A percentile compares a stretch with the other conserved stretches of the same genome.
Conservation (phyloP, 441 rosid genomes). For the Erodium moschatum region DNA sequence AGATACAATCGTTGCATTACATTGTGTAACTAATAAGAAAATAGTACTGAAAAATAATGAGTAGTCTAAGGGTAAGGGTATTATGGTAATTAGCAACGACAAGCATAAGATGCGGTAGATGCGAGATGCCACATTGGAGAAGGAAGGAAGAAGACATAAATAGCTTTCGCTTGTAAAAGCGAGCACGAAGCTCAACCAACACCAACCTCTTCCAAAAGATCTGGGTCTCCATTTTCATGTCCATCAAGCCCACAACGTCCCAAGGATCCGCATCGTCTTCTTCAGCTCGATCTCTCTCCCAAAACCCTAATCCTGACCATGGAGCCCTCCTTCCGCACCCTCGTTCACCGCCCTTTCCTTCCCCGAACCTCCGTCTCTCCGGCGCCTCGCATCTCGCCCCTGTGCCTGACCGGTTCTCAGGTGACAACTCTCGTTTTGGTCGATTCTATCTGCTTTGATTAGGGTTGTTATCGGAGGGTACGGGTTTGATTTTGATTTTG, state of each 20-base stretch:
- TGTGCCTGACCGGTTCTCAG: slow-evolving; percentile 25
- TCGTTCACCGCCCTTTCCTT: slow-evolving; percentile 18
- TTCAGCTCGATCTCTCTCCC: slow-evolving; percentile 30
- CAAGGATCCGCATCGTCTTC: slow-evolving; percentile 51
- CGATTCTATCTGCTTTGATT: no score
- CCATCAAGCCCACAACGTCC: slow-evolving; percentile 77
- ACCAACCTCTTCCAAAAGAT: slow-evolving; percentile 5
- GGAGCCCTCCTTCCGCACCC: slow-evolving; percentile 37
- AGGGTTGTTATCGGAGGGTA: no score
- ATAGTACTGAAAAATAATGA: neutral
- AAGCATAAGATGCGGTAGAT: slow-evolving; percentile 20
- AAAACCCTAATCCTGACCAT: slow-evolving; percentile 54
- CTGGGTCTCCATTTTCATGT: slow-evolving; percentile 53
- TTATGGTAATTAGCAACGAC: neutral
- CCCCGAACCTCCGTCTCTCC: slow-evolving; percentile 29
- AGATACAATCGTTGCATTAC: no score
- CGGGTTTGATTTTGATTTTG: neutral
- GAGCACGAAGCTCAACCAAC: slow-evolving; percentile 25
- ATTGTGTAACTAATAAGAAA: no score
- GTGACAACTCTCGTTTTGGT: slow-evolving; percentile 17
- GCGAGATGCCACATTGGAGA: slow-evolving; percentile 10
- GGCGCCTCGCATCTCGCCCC: slow-evolving; percentile 21
- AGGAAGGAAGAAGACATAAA: neutral
- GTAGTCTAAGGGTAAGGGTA: no score
- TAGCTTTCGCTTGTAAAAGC: slow-evolving; percentile 15